Percentiles rank a stretch among this genome's conserved stretches.
These are phyloP conservation scores for Mucor piriformis DNA, from an alignment of 371 early-diverging fungal species.

Conservation along the genomic window DNA sequence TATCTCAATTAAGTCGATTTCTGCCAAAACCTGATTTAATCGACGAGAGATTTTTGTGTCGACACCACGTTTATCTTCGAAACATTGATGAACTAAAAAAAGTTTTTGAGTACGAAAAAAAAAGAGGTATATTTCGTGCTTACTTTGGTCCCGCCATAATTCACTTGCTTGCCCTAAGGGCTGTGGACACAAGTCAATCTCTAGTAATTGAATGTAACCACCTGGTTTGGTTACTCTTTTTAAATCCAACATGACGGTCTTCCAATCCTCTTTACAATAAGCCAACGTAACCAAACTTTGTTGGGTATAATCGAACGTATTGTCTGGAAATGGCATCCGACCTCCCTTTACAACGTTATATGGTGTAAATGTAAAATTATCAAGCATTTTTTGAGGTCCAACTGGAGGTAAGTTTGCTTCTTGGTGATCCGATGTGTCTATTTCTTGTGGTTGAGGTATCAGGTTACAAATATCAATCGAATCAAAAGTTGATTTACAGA, in stretches of 20 bases:
- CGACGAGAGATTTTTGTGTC: conserved; percentile 13
- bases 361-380: conserved; percentile 16
- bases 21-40: conserved; percentile 10
- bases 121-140: neutral
- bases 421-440: neutral
- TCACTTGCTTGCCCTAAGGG: conserved; percentile 9
- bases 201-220: conserved; percentile 28
- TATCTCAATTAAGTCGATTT: conserved; percentile 13
- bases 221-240: conserved; percentile 16
- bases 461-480: conserved; percentile 10
- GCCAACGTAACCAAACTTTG: conserved; percentile 9
- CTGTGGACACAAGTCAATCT: conserved; percentile 20
- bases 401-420: neutral
- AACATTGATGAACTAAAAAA: conserved; percentile 3
- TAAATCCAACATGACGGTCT: conserved; percentile 4
- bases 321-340: conserved; percentile 13
- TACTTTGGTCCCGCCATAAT: conserved; percentile 17
- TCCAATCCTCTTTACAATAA: conserved; percentile 22
- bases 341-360: conserved; percentile 9
- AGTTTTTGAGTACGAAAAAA: neutral
- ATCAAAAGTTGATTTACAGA: conserved; percentile 16
- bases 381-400: neutral
- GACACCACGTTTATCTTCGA: conserved; percentile 3
- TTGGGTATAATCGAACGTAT: conserved; percentile 21
- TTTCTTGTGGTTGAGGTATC: neutral